Evolutionary conservation across 805 yeast genomes (phyloP), one percentile per base, ranked within the genome.

Genomic region (Candida adriatica): DNA sequence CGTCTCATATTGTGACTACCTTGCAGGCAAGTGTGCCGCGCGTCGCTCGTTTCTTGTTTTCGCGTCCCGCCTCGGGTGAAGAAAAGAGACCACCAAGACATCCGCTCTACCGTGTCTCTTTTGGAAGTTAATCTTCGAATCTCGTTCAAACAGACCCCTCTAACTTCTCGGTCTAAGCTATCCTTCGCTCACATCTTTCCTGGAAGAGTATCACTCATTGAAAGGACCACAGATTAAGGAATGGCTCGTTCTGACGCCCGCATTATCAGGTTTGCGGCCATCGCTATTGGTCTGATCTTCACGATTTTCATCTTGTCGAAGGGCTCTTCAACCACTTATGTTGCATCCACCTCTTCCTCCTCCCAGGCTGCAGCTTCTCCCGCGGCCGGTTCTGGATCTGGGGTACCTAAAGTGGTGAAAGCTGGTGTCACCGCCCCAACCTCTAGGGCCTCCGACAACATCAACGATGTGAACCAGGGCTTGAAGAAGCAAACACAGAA

Each of bases 241-340:
- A 48, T 50, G 55, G 51, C 51, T 9, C 51, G 54, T 24, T 46
- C 51, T 15, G 54, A 50, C 21, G 51, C 54, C 26, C 53, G 54
- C 36, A 13, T 50, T 23, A 22, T 49, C 32, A 35, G 54, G 22
- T 50, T 50, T 19, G 48, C 42, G 4, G 51, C 46, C 11, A 30
- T 49, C 8, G 54, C 55, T 5, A 31, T 43, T 8, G 54, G 43
- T 2, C 31, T 50, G 30, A 31, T 50, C 25, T 29, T 49, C n/a
- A 39, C 47, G 9, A 35, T 50, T 16, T 46, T 49, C 27, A 39
- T 50, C 26, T 38, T 50, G 6, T 49, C 55, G 14, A 47, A 48
- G 37, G 54, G 54, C 14, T 47, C 54, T 19, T 32, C 50, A 8
- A 46, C 53, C 4, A 39, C 47, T 16, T 44, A 46, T 18, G 48